phyloP scores from a whole-genome alignment of 2,329 filamentous ascomycete species.

The Sporothrix protearum region DNA sequence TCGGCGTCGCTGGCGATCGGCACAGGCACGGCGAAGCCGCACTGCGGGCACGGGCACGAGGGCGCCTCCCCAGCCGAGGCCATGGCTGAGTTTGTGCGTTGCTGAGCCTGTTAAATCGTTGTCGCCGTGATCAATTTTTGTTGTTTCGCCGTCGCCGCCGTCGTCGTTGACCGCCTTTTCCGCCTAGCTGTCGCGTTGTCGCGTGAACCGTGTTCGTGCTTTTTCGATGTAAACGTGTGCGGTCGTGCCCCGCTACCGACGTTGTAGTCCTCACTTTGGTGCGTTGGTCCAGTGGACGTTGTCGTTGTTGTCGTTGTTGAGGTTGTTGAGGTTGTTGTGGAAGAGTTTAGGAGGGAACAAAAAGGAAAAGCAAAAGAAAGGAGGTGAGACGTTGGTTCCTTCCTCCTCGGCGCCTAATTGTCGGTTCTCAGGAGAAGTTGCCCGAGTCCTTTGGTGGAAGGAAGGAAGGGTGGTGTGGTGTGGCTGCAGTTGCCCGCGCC shows the following conservation, averaged over 20 bases:
- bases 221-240: neutral
- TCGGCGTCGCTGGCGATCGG: neutral
- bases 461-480: neutral
- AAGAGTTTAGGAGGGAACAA: neutral
- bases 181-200: neutral
- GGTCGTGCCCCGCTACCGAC: neutral
- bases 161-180: neutral
- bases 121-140: neutral
- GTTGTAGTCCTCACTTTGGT: neutral
- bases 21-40: slow-evolving; percentile 23
- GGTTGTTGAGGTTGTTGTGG: neutral
- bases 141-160: neutral
- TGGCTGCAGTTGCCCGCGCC: slow-evolving; percentile 10
- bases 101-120: too few relatives aligned
- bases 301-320: neutral
- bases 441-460: neutral
- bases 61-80: neutral
- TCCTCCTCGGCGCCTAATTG: slow-evolving; percentile 12
- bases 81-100: neutral
- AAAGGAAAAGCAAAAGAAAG: neutral
- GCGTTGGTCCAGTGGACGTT: neutral
- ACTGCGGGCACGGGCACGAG: slow-evolving; percentile 26
- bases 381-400: neutral
- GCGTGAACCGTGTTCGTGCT: slow-evolving; percentile 10
- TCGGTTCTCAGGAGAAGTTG: neutral